A percentile compares a stretch with the other conserved stretches of the same genome.
These are phyloP conservation scores for Sporothrix protearum DNA, from an alignment of 2,329 filamentous ascomycete genomes.

Conservation along the genomic window DNA sequence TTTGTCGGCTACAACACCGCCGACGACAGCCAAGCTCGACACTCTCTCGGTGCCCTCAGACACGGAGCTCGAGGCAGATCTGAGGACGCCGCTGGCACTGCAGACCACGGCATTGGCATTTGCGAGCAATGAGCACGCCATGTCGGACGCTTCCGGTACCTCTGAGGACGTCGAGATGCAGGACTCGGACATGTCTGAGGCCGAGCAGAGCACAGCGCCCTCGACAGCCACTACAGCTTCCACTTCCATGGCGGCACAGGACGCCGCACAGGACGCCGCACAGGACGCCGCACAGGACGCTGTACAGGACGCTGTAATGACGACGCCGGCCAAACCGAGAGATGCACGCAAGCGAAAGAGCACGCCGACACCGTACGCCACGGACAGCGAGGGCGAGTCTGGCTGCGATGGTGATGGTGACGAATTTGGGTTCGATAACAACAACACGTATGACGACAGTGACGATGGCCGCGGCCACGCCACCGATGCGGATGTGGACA, in stretches of 20 bases:
- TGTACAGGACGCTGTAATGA: not conserved
- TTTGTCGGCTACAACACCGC: not conserved
- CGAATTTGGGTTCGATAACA: not conserved
- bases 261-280: too few species aligned
- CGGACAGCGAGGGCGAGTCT: constrained; percentile 21
- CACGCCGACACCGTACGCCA: constrained; percentile 25
- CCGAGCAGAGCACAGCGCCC: not conserved
- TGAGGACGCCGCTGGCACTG: constrained; percentile 10
- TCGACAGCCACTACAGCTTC: too few species aligned
- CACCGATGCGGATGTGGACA: constrained; percentile 18
- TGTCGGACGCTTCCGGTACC: not conserved
- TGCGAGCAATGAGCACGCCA: not conserved
- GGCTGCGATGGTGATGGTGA: constrained; percentile 7
- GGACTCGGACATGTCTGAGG: not conserved
- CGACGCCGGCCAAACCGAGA: not conserved
- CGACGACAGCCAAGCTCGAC: not conserved
- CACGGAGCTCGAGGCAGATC: not conserved
- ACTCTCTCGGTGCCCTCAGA: not conserved
- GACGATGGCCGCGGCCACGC: not conserved
- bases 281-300: too few species aligned
- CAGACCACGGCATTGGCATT: not conserved
- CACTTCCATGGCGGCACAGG: not conserved
- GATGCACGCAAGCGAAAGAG: constrained; percentile 26
- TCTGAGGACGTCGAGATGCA: constrained; percentile 19
- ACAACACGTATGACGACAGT: not conserved